Percentiles rank a stretch among this genome's conserved stretches.
Evolutionary conservation across 2,329 filamentous ascomycete species (phyloP).

Genomic region (Epichloe sylvatica): DNA sequence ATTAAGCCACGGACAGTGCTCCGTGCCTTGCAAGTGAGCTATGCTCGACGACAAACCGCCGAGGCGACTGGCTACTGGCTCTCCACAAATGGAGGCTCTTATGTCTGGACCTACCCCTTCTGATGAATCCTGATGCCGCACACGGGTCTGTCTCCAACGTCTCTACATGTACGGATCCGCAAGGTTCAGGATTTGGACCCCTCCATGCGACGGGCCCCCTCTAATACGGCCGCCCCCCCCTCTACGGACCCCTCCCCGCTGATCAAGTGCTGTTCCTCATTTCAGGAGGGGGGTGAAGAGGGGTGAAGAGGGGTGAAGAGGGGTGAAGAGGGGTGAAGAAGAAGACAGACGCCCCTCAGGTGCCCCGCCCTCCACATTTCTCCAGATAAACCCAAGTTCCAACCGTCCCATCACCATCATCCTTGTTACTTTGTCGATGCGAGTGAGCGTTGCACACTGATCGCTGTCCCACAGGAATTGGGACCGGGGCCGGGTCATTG

Average conservation of each 20-base stretch:
- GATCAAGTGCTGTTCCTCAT: not conserved
- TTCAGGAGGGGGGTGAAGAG: too few relatives aligned
- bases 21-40: not conserved
- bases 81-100: too few relatives aligned
- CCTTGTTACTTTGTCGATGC: too few relatives aligned
- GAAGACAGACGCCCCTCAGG: too few relatives aligned
- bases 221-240: too few relatives aligned
- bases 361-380: slow-evolving; percentile 4
- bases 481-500: not conserved
- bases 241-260: not conserved
- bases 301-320: too few relatives aligned
- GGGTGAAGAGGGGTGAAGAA: too few relatives aligned
- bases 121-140: too few relatives aligned
- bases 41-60: not conserved
- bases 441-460: not conserved
- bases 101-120: too few relatives aligned
- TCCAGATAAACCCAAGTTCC: slow-evolving; percentile 5
- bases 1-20: not conserved
- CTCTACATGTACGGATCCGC: not conserved
- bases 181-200: too few relatives aligned
- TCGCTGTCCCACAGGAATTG: not conserved
- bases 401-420: slow-evolving; percentile 1
- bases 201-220: not conserved
- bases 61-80: not conserved
- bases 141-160: not conserved